Percentiles rank a stretch among this genome's conserved stretches.
Evolutionary conservation across 805 yeast genomes (phyloP).

Genomic region (Candida quercuum): DNA sequence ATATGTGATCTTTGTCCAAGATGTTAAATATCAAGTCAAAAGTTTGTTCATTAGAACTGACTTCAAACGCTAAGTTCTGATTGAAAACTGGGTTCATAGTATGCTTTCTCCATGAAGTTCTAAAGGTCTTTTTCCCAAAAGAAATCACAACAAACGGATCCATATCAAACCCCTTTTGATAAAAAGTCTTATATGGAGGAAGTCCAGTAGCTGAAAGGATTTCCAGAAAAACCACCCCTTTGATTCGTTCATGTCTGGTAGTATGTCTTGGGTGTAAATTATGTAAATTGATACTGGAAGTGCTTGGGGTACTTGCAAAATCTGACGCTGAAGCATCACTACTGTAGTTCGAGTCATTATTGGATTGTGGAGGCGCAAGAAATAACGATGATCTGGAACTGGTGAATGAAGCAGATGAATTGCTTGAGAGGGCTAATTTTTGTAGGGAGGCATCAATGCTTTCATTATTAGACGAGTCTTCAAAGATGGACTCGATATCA

Average conservation of each 20-base stretch:
- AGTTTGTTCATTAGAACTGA: slow-evolving; percentile 56
- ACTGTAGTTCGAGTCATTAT: slow-evolving; percentile 6
- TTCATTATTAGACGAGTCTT: no score
- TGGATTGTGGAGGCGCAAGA: neutral
- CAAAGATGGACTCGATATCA: slow-evolving; percentile 20
- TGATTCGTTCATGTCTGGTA: slow-evolving; percentile 4
- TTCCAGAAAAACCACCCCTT: slow-evolving; percentile 76
- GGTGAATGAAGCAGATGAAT: neutral
- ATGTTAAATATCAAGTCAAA: slow-evolving; percentile 68
- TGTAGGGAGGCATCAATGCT: no score
- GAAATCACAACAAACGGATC: slow-evolving; percentile 94
- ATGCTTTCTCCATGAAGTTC: slow-evolving; percentile 82
- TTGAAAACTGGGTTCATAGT: slow-evolving; percentile 77
- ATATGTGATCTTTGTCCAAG: slow-evolving; percentile 76
- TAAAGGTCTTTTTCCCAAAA: slow-evolving; percentile 80
- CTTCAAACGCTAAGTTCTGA: slow-evolving; percentile 75
- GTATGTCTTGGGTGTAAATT: no score
- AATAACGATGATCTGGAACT: neutral
- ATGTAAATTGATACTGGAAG: no score
- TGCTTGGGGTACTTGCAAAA: no score
- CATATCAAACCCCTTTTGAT: slow-evolving; percentile 83
- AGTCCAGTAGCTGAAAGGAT: slow-evolving; percentile 67
- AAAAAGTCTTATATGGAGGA: slow-evolving; percentile 65
- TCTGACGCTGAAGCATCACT: slow-evolving; percentile 5
- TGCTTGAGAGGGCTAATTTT: neutral